Evolutionary conservation across 2,329 filamentous ascomycete genomes (phyloP).

Genomic region (Trichoderma koningii): DNA sequence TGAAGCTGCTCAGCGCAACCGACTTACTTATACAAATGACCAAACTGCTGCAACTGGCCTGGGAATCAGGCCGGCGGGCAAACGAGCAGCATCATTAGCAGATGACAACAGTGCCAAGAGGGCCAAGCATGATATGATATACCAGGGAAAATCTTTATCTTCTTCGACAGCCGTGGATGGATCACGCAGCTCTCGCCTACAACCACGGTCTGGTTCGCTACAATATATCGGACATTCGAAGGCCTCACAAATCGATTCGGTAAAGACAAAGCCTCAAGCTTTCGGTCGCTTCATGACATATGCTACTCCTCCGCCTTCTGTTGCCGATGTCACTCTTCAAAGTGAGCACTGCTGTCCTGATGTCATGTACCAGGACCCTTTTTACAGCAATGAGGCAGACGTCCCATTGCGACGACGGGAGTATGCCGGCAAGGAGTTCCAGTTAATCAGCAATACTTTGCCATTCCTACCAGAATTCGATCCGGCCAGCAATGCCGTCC

Average conservation of each 20-base stretch:
- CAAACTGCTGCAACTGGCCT: too few relatives aligned
- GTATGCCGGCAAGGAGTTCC: constrained; percentile 87
- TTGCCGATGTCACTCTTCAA: constrained; percentile 31
- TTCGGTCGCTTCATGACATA: constrained; percentile 32
- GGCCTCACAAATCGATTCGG: background rate
- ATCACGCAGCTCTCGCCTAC: background rate
- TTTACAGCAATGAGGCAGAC: constrained; percentile 81
- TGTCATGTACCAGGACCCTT: constrained; percentile 80
- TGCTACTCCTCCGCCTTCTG: constrained; percentile 36
- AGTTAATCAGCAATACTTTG: constrained; percentile 70
- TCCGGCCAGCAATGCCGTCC: constrained; percentile 48
- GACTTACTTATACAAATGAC: background rate
- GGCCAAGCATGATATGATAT: background rate
- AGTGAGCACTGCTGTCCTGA: constrained; percentile 52
- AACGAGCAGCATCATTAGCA: background rate
- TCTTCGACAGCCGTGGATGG: background rate
- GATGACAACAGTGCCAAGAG: background rate
- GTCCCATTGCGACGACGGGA: constrained; percentile 75
- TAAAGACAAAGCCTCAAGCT: background rate
- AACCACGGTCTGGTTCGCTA: background rate
- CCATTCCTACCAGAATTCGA: constrained; percentile 83
- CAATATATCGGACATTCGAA: background rate
- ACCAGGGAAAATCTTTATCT: background rate
- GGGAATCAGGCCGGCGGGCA: background rate
- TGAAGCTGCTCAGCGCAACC: constrained; percentile 12